Conservation (phyloP, 495 filamentous ascomycete genomes). For the Penicillium robsamsonii region DNA sequence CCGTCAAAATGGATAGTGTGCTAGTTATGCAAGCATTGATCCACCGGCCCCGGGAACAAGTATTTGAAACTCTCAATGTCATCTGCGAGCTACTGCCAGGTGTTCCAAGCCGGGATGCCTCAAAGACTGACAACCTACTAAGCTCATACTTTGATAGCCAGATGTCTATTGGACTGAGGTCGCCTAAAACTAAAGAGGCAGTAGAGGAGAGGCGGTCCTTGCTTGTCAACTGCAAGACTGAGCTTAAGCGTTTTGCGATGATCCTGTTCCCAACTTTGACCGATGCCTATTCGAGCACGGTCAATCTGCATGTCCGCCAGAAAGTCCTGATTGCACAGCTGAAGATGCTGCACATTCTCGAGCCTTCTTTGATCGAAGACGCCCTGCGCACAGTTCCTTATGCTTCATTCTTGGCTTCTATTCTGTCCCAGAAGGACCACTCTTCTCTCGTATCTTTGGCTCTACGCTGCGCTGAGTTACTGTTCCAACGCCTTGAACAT, state of each 20-base stretch:
- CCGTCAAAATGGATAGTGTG: slow-evolving; percentile 91
- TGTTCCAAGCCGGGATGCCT: slow-evolving; percentile 34
- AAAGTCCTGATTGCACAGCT: slow-evolving; percentile 93
- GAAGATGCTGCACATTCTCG: slow-evolving; percentile 97
- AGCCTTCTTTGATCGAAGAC: slow-evolving; percentile 77
- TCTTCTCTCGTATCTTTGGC: slow-evolving; percentile 80
- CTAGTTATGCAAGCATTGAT: slow-evolving; percentile 99
- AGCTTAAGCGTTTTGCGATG: slow-evolving; percentile 87
- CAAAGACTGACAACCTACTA: slow-evolving; percentile 51
- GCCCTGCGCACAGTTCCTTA: slow-evolving; percentile 89
- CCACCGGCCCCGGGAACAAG: slow-evolving; percentile 92
- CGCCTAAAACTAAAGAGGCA: slow-evolving; percentile 53
- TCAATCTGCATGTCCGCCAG: slow-evolving; percentile 96
- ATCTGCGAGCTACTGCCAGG: slow-evolving; percentile 90
- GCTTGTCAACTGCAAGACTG: slow-evolving; percentile 73
- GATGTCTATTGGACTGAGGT: slow-evolving; percentile 35
- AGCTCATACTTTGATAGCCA: slow-evolving; percentile 46
- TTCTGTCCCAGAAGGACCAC: slow-evolving; percentile 94
- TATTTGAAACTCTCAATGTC: slow-evolving; percentile 95
- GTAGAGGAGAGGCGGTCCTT: slow-evolving; percentile 78
- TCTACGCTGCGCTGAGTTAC: slow-evolving; percentile 81
- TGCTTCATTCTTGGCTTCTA: slow-evolving; percentile 94
- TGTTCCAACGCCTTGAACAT: slow-evolving; percentile 75
- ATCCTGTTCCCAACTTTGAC: slow-evolving; percentile 96
- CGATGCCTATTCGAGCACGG: slow-evolving; percentile 96